phyloP scores from a whole-genome alignment of 306 rosid genomes.

The Castanea mollissima region DNA sequence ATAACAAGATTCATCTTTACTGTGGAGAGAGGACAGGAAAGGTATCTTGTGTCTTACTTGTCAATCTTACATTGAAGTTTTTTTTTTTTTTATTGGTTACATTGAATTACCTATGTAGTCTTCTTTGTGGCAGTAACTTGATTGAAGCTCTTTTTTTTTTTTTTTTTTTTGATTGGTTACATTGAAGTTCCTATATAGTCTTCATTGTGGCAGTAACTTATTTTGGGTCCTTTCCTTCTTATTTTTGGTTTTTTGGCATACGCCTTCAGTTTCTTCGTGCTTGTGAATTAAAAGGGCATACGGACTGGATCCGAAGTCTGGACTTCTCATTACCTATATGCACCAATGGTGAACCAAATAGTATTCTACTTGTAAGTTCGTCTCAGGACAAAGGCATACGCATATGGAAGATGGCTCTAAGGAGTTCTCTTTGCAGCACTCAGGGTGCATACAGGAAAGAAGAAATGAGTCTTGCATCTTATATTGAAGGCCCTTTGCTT shows the following conservation, averaged over 20 bases:
- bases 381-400: conserved; percentile 92
- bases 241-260: conserved; percentile 5
- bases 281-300: conserved; percentile 89
- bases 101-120: background rate
- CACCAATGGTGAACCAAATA: conserved; percentile 46
- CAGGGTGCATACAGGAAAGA: conserved; percentile 39
- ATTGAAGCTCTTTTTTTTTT: no score
- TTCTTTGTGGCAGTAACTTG: conserved; percentile 8
- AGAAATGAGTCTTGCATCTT: conserved; percentile 71
- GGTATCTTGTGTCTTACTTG: conserved; percentile 37
- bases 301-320: conserved; percentile 97
- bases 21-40: conserved; percentile 76
- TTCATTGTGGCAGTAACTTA: conserved; percentile 11
- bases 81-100: no score
- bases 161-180: no score
- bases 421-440: conserved; percentile 36
- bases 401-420: conserved; percentile 73
- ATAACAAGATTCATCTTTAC: conserved; percentile 90
- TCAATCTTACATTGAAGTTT: conserved; percentile 7
- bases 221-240: background rate
- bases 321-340: conserved; percentile 80
- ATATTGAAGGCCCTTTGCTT: conserved; percentile 88
- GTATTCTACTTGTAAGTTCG: conserved; percentile 81
- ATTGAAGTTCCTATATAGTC: background rate
- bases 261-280: conserved; percentile 65